These are phyloP conservation scores for Fusarium nygamai DNA, from an alignment of 2,329 filamentous ascomycete genomes.

Conservation along the genomic window DNA sequence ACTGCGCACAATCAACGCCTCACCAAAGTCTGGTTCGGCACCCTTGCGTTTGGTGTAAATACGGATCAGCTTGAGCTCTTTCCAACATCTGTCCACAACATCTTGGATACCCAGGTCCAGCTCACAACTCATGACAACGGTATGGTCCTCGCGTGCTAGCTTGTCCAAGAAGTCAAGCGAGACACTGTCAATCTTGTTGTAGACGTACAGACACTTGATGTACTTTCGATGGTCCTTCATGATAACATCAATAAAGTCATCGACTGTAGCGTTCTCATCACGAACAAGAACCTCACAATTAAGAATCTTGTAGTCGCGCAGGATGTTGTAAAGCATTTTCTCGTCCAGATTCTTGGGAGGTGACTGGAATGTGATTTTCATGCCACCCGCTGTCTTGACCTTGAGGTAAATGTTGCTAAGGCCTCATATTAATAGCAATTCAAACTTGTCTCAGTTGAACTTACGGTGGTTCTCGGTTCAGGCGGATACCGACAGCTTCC, in stretches of 20 bases:
- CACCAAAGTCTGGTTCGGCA: conserved; percentile 84
- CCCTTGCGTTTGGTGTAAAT: conserved; percentile 98
- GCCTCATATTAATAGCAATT: conserved; percentile 23
- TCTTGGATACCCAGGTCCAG: conserved; percentile 92
- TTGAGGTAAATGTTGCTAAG: conserved; percentile 95
- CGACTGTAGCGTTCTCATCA: conserved; percentile 94
- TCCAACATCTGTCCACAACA: conserved; percentile 94
- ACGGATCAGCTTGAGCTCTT: conserved; percentile 87
- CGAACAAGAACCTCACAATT: conserved; percentile 96
- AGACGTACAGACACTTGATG: conserved; percentile 94
- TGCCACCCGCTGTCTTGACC: conserved; percentile 91
- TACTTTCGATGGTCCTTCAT: conserved; percentile 99
- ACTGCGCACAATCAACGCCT: conserved; percentile 91
- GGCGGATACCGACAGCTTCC: conserved; percentile 91
- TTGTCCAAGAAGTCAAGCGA: conserved; percentile 93
- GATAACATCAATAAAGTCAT: conserved; percentile 99
- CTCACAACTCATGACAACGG: conserved; percentile 97
- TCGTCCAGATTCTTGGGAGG: conserved; percentile 94
- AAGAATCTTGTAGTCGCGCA: conserved; percentile 98
- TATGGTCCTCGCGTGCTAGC: conserved; percentile 90
- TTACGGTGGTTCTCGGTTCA: conserved; percentile 91
- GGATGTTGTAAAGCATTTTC: conserved; percentile 97
- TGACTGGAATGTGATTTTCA: conserved; percentile 96
- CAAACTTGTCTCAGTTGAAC: conserved; percentile 43
- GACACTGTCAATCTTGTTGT: conserved; percentile 99